These are phyloP conservation scores for Fusarium mundagurra DNA, from an alignment of 2,329 filamentous ascomycete species.

Conservation along the genomic window DNA sequence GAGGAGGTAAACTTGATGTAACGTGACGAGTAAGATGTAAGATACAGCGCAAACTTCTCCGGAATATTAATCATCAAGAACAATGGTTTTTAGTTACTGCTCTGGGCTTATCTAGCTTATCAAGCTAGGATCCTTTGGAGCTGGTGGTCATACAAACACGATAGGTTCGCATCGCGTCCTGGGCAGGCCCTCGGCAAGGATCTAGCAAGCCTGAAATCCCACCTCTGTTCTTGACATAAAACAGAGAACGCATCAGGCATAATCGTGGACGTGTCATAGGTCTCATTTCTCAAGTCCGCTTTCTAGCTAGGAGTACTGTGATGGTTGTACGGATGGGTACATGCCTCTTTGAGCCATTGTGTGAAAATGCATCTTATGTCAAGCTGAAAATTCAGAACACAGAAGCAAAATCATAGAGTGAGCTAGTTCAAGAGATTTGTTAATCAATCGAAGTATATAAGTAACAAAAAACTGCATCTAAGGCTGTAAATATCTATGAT, in stretches of 20 bases:
- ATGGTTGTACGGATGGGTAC: rapidly evolving
- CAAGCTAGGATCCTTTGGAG: no score
- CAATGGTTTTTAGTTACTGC: no score
- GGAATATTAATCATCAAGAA: rapidly evolving
- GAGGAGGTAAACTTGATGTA: background rate
- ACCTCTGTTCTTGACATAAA: rapidly evolving
- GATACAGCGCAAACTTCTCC: background rate
- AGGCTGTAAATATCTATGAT: rapidly evolving
- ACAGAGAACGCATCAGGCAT: rapidly evolving
- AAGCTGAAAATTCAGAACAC: rapidly evolving
- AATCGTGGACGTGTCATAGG: rapidly evolving
- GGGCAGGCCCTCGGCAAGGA: background rate
- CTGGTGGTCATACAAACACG: background rate
- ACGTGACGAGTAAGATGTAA: rapidly evolving
- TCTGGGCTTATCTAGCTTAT: no score
- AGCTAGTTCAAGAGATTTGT: rapidly evolving
- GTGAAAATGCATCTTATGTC: rapidly evolving
- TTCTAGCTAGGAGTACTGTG: rapidly evolving
- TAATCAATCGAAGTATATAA: rapidly evolving
- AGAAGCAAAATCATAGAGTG: rapidly evolving
- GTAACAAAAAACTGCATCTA: rapidly evolving
- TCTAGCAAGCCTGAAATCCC: no score
- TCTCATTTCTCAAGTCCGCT: rapidly evolving
- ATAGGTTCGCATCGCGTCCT: background rate
- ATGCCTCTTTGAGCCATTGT: rapidly evolving